phyloP scores from a whole-genome alignment of 78 protist species.

The Dictyostelium firmibasis region DNA sequence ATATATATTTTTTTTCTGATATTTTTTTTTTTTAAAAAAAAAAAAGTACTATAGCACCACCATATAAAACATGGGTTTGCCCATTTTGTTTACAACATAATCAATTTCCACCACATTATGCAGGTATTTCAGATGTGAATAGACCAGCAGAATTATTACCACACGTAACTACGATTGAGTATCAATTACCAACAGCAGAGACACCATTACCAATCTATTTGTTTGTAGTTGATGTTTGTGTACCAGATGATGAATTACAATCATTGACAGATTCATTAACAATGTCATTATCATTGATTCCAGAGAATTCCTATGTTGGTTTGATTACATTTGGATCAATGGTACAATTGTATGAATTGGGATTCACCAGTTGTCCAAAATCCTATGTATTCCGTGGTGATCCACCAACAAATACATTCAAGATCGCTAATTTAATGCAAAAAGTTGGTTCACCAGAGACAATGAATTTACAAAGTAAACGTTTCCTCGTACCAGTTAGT shows the following conservation, averaged over 20 bases:
- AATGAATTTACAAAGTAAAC: slow-evolving; percentile 12
- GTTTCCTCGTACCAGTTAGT: slow-evolving; percentile 91
- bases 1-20: no score
- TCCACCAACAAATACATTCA: slow-evolving; percentile 11
- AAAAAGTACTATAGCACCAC: slow-evolving; percentile 83
- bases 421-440: slow-evolving; percentile 22
- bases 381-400: slow-evolving; percentile 95
- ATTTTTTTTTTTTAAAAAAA: no score
- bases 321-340: slow-evolving; percentile 97
- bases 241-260: slow-evolving; percentile 90
- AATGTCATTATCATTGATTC: slow-evolving; percentile 91
- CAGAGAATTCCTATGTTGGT: slow-evolving; percentile 94
- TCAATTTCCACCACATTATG: slow-evolving; percentile 94
- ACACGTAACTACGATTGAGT: slow-evolving; percentile 73
- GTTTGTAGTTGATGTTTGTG: slow-evolving; percentile 94
- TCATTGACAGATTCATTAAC: slow-evolving; percentile 91
- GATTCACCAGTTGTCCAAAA: slow-evolving; percentile 84
- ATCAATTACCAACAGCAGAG: slow-evolving; percentile 69
- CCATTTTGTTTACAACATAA: slow-evolving; percentile 95
- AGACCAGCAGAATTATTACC: slow-evolving; percentile 96
- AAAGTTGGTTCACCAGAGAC: slow-evolving; percentile 61
- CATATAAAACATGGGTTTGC: slow-evolving; percentile 88
- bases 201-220: slow-evolving; percentile 91
- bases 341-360: slow-evolving; percentile 94
- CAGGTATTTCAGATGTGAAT: slow-evolving; percentile 81